Percentiles rank a stretch among this genome's conserved stretches.
Conservation (phyloP, 805 yeast genomes). For the Candida germanica region DNA sequence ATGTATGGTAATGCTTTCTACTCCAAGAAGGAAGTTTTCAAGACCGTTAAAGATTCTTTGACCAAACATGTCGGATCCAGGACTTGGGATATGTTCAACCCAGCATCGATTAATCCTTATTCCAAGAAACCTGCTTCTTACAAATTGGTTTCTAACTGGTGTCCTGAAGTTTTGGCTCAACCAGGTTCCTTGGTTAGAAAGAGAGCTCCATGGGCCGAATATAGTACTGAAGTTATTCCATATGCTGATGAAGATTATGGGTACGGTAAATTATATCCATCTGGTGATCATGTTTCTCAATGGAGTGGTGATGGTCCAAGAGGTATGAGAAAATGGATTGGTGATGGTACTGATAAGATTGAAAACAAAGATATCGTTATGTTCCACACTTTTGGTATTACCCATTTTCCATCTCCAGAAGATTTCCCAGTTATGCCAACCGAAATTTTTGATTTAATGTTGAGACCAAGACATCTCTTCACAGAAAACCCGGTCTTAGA, state of each 20-base stretch:
- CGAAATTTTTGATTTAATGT: slow-evolving; percentile 69
- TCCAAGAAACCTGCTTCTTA: slow-evolving; percentile 75
- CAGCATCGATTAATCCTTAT: slow-evolving; percentile 59
- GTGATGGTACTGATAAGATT: slow-evolving; percentile 54
- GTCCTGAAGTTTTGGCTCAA: slow-evolving; percentile 70
- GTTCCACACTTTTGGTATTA: slow-evolving; percentile 81
- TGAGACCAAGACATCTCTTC: slow-evolving; percentile 80
- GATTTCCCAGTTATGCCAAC: slow-evolving; percentile 90
- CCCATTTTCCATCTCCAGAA: slow-evolving; percentile 87
- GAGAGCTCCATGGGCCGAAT: slow-evolving; percentile 80
- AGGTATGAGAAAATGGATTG: slow-evolving; percentile 69
- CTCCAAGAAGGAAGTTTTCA: slow-evolving; percentile 62
- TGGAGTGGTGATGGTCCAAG: slow-evolving; percentile 66
- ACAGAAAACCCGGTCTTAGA: slow-evolving; percentile 75
- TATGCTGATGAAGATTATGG: slow-evolving; percentile 53
- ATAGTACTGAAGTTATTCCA: slow-evolving; percentile 66
- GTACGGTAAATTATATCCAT: slow-evolving; percentile 68
- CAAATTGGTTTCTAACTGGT: slow-evolving; percentile 72
- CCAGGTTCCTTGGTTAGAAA: slow-evolving; percentile 72
- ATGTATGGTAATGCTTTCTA: slow-evolving; percentile 76
- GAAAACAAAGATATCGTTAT: slow-evolving; percentile 70
- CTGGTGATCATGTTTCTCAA: slow-evolving; percentile 76
- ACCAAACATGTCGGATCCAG: slow-evolving; percentile 58
- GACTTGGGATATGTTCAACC: slow-evolving; percentile 78
- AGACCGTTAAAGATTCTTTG: slow-evolving; percentile 64